Base-by-base conservation (phyloP, 176 grass and related monocot genomes). In the Aegilops sharonensis region DNA sequence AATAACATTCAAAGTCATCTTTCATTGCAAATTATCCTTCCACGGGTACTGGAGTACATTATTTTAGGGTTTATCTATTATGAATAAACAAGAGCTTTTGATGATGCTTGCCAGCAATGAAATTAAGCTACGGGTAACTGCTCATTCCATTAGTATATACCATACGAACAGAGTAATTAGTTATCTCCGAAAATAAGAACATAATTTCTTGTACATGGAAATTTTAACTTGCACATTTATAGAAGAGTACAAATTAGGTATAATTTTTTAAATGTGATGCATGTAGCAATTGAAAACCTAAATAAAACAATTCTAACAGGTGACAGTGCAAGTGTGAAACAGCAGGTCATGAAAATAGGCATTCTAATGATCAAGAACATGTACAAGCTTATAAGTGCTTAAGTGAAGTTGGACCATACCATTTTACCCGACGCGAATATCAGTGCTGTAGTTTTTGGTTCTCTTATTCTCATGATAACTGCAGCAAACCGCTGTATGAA, bases 341-440 rank as follows among this genome's bases (percentile, higher is more conserved):
- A 52, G 11, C 25, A 69, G 4, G 2, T 60, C 9, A 27, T 20
- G 10, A 69, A 67, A 78, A 67, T 35, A 69, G n/a, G 60, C n/a
- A 79, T 35, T 9, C 5, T 21, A 62, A 31, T 23, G 18, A 27
- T 25, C 14, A 54, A 82, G 4, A 77, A 69, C 32, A 56, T 68
- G 61, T 30, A 60, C 8, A 68, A 36, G 0, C 7, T 75, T 68
- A 24, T 8, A 11, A 78, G 1, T 60, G 25, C 14, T 75, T 62
- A 24, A 78, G 3, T 36, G 10, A 83, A 30, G 34, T 62, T 80
- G 23, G 39, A 68, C 52, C 80, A 57, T 89, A 99, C 97, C 97
- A 99, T 99, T 94, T 99, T 99, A 54, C 97, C 97, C 3, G 97
- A 99, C 27, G 97, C 97, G 52, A 99, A 99, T 88, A 99, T 99